Base-by-base conservation (phyloP, 108 stramenopile genomes). In the Pseudonitzschia multistriata region DNA sequence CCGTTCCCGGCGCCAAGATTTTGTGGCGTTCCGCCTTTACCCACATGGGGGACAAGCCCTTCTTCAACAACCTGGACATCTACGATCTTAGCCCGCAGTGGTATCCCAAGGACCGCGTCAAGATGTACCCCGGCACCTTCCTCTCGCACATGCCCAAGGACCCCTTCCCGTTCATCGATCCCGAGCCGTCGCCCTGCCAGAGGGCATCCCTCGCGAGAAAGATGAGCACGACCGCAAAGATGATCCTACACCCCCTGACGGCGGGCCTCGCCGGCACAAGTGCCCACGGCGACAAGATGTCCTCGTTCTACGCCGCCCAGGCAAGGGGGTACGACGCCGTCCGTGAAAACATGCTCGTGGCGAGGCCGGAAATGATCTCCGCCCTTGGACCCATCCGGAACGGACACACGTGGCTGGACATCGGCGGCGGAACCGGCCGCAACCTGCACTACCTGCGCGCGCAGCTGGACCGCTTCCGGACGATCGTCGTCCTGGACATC, bases 211-310 rank as follows among this genome's bases (percentile, higher is more conserved):
- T 72, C 36, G 62, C 50, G 31, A 59, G 55, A 55, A 84, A 84
- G 56, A 36, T 80, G 66, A 77, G 66, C 50, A 84, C 83, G 8
- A 80, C 83, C 33, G 79, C 83, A 64, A 84, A 84, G 55, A 84
- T 84, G 83, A 84, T 84, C 70, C 53, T 84, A 48, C 83, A 84
- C 52, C 83, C 83, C 40, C 69, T 84, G 22, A 84, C 79, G 25
- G 79, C 79, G 0, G 83, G 83, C 11, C 49, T 50, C 19, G 70
- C 79, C 49, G 72, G 63, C 49, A n/a, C n/a, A n/a, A n/a, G n/a
- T n/a, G 83, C 83, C 11, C 83, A 84, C 70, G 83, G 83, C 22
- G 83, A 84, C 70, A 77, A 84, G 56, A 84, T 84, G 83, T 80
- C 79, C 14, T 73, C 79, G 8, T 84, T 84, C 62, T 84, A 84